A percentile compares a stretch with the other conserved stretches of the same genome.
Evolutionary conservation across 2,329 filamentous ascomycete species (phyloP).

Genomic region (Colletotrichum orbiculare): DNA sequence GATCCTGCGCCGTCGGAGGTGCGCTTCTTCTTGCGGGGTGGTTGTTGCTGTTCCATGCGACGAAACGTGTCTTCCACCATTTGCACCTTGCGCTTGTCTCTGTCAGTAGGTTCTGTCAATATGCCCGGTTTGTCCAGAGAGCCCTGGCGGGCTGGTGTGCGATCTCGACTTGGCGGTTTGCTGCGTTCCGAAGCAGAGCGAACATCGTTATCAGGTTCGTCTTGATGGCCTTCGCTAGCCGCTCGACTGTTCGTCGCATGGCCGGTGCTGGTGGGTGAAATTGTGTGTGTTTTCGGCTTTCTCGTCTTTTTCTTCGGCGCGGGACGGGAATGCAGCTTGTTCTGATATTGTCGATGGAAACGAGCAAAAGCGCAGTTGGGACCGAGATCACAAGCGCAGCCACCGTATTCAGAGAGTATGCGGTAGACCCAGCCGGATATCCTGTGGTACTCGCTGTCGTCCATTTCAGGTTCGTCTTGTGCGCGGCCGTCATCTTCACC

Average conservation of each 20-base stretch:
- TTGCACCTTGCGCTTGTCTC: constrained; percentile 74
- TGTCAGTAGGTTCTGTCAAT: constrained; percentile 72
- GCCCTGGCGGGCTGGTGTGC: constrained; percentile 70
- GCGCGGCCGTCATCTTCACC: constrained; percentile 66
- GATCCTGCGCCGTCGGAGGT: constrained; percentile 63
- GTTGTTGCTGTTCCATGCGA: constrained; percentile 68
- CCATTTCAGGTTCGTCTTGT: constrained; percentile 64
- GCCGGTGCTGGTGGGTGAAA: constrained; percentile 72
- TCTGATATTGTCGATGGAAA: constrained; percentile 69
- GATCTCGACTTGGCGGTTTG: constrained; percentile 74
- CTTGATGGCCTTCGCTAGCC: constrained; percentile 69
- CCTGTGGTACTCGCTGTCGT: constrained; percentile 68
- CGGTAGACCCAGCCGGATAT: constrained; percentile 74
- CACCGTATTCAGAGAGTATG: constrained; percentile 81
- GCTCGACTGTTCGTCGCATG: constrained; percentile 72
- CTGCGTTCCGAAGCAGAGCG: constrained; percentile 63
- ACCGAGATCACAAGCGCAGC: constrained; percentile 78
- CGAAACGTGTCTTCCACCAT: constrained; percentile 74
- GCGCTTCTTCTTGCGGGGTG: constrained; percentile 71
- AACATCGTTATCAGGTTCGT: constrained; percentile 66
- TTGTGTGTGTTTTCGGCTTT: constrained; percentile 65
- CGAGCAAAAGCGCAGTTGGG: constrained; percentile 72
- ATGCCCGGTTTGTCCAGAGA: constrained; percentile 70
- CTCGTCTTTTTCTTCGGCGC: constrained; percentile 62
- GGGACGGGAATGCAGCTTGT: constrained; percentile 55